A percentile compares a stretch with the other conserved stretches of the same genome.
Evolutionary conservation across 805 yeast species (phyloP).

Genomic region (Saccharomycopsis sp.): DNA sequence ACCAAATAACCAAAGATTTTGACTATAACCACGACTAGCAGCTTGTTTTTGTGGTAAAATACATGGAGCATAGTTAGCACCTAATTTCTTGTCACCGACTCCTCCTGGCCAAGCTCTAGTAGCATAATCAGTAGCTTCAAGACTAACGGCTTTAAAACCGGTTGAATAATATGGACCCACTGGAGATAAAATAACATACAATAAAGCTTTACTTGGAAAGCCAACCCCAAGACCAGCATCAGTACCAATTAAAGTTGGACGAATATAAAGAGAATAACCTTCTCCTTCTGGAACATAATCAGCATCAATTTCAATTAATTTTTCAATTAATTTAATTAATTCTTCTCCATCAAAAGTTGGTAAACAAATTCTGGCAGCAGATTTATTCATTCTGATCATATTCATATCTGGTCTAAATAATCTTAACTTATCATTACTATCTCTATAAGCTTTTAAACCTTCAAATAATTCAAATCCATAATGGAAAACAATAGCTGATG

Average conservation of each 20-base stretch:
- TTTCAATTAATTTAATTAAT: constrained; percentile 63
- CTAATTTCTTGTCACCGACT: constrained; percentile 90
- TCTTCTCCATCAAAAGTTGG: constrained; percentile 80
- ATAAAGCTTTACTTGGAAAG: constrained; percentile 68
- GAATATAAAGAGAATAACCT: constrained; percentile 85
- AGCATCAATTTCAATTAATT: constrained; percentile 60
- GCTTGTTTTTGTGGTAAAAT: constrained; percentile 86
- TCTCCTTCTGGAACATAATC: constrained; percentile 72
- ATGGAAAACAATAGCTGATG: constrained; percentile 85
- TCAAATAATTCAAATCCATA: constrained; percentile 93
- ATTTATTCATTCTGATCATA: constrained; percentile 82
- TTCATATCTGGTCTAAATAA: constrained; percentile 88
- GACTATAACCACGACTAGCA: constrained; percentile 85
- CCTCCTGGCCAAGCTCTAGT: constrained; percentile 99
- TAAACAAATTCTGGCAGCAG: constrained; percentile 81
- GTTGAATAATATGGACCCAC: constrained; percentile 95
- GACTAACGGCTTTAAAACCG: constrained; percentile 89
- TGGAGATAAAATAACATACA: constrained; percentile 86
- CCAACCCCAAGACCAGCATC: constrained; percentile 81
- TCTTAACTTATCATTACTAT: constrained; percentile 52
- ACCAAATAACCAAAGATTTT: constrained; percentile 94
- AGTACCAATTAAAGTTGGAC: constrained; percentile 96
- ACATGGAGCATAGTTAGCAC: constrained; percentile 97
- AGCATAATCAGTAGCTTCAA: constrained; percentile 93
- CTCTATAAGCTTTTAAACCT: constrained; percentile 87